Conservation (phyloP, 345 rosid genomes). For the Odontarrhena argentea region DNA sequence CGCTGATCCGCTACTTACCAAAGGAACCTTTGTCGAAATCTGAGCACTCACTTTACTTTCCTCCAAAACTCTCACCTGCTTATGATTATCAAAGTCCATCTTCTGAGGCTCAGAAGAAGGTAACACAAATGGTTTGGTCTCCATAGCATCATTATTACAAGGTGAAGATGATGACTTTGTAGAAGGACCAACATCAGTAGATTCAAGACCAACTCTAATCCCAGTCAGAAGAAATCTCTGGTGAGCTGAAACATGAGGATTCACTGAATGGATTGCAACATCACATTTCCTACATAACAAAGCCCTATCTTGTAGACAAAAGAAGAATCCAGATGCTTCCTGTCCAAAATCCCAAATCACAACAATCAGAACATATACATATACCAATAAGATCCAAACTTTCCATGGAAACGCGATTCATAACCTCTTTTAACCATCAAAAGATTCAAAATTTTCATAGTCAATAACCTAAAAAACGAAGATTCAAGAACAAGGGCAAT, state of each 20-base stretch:
- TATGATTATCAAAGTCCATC: slow-evolving; percentile 41
- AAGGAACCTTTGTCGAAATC: slow-evolving; percentile 45
- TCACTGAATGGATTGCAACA: slow-evolving; percentile 75
- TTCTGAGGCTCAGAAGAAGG: slow-evolving; percentile 44
- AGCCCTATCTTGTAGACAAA: slow-evolving; percentile 94
- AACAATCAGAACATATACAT: too few species aligned
- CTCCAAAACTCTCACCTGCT: slow-evolving; percentile 40
- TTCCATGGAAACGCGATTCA: too few species aligned
- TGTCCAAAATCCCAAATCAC: slow-evolving; percentile 35
- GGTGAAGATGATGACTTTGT: slow-evolving; percentile 47
- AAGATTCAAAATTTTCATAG: slow-evolving; percentile 12
- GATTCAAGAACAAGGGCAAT: background rate
- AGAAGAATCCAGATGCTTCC: slow-evolving; percentile 94
- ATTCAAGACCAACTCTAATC: slow-evolving; percentile 84
- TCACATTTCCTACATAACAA: slow-evolving; percentile 96
- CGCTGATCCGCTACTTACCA: slow-evolving; percentile 62
- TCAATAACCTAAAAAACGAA: background rate
- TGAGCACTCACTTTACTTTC: slow-evolving; percentile 42
- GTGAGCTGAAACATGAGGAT: slow-evolving; percentile 75
- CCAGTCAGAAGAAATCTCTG: slow-evolving; percentile 94
- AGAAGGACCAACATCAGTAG: slow-evolving; percentile 58
- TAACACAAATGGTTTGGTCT: slow-evolving; percentile 42
- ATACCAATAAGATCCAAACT: too few species aligned
- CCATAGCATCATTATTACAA: slow-evolving; percentile 43
- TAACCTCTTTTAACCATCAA: background rate